Base-by-base conservation (phyloP, 164 flowering plant genomes). In the Umbilicus rupestris region DNA sequence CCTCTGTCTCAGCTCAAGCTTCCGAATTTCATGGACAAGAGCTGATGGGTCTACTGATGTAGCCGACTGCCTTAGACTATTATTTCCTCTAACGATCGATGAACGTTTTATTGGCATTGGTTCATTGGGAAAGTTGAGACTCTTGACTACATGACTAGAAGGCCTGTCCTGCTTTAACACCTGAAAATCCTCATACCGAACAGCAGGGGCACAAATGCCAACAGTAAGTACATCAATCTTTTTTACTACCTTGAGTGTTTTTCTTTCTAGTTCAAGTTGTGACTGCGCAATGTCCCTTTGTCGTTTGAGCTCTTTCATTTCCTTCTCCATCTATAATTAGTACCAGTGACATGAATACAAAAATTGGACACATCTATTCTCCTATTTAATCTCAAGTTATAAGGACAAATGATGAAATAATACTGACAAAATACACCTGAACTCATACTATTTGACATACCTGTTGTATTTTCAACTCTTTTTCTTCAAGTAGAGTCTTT, bases 281-380 rank as follows among this genome's bases (percentile, higher is more conserved):
- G 83, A 76, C 68, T 83, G 84, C 49, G 85, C 92, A 66, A 74
- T 74, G 74, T 89, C 96, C 76, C 92, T 82, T 60, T 90, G 82
- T 17, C 85, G 90, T 78, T 84, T 90, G 58, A 90, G 78, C 74
- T 87, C 95, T 72, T 79, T 80, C 84, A 88, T 83, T 72, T 85
- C 89, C 60, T 68, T 74, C 75, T 81, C 90, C 89, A 90, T 85
- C 97, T 90, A 75, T 63, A 76, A 20, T 52, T 52, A 52, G 22
- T 30, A 55, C 7, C 60, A 55, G 7, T 15, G 60, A 28, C 33
- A 55, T 55, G 33, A 55, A 55, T 55, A 55, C 17, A 55, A 26
- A 55, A 28, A 52, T 2, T 24, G 22, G 16, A 52, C 15, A 52
- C 9, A 11, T 26, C 6, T 9, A 12, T 14, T 12, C 12, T 5